Conservation (phyloP, 768 basidiomycete genomes). For the Rickenella mellea region DNA sequence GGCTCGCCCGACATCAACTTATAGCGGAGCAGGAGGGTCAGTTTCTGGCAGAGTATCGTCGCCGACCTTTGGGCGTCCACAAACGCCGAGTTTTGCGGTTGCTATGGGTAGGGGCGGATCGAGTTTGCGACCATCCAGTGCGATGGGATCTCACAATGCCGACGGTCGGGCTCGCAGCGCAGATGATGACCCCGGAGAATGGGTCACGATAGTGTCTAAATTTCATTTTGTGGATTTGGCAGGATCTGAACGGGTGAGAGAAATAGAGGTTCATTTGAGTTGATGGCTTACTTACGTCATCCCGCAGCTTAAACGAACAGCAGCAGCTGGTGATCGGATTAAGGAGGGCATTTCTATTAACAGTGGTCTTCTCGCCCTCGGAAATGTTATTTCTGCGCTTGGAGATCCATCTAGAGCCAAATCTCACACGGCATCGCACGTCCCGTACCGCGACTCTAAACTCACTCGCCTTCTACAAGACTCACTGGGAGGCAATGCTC, state of each 20-base stretch:
- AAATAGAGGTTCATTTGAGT: slow-evolving; percentile 1
- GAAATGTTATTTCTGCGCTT: slow-evolving; percentile 96
- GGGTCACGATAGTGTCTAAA: slow-evolving; percentile 87
- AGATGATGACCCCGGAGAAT: slow-evolving; percentile 69
- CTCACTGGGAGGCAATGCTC: slow-evolving; percentile 93
- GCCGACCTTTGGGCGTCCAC: slow-evolving; percentile 68
- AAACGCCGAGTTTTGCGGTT: slow-evolving; percentile 68
- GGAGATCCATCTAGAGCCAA: slow-evolving; percentile 87
- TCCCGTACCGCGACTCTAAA: slow-evolving; percentile 98
- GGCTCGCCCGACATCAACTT: slow-evolving; percentile 75
- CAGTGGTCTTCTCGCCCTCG: slow-evolving; percentile 88
- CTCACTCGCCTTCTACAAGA: slow-evolving; percentile 94
- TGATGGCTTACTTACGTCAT: slow-evolving; percentile 11
- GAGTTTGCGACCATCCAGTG: slow-evolving; percentile 68
- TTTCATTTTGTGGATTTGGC: slow-evolving; percentile 99
- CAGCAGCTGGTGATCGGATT: slow-evolving; percentile 90
- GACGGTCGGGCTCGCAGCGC: slow-evolving; percentile 30
- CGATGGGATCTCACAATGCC: slow-evolving; percentile 58
- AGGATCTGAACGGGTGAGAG: slow-evolving; percentile 83
- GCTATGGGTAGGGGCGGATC: slow-evolving; percentile 65
- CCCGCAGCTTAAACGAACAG: slow-evolving; percentile 83
- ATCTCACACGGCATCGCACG: slow-evolving; percentile 74
- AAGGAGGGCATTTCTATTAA: slow-evolving; percentile 99
- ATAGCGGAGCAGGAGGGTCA: slow-evolving; percentile 34
- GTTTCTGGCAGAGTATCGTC: slow-evolving; percentile 52